A percentile compares a stretch with the other conserved stretches of the same genome.
Evolutionary conservation across 352 stramenopile genomes (phyloP).

Genomic region (Pythium dissotocum): DNA sequence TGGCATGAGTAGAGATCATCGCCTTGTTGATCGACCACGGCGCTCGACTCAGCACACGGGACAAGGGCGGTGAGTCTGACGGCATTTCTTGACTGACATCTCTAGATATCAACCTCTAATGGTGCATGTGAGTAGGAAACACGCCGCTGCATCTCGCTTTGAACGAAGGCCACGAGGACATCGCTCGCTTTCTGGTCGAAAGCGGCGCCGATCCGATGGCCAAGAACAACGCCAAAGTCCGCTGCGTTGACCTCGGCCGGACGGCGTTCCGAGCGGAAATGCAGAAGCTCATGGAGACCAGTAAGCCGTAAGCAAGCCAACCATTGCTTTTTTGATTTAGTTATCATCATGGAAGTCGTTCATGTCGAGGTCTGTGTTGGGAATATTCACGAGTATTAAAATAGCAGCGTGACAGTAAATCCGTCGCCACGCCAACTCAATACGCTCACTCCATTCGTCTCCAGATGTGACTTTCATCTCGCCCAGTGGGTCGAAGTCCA

Average conservation of each 20-base stretch:
- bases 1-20: slow-evolving; percentile 42
- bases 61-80: slow-evolving; percentile 36
- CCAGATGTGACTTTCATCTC: slow-evolving; percentile 55
- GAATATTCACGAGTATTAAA: slow-evolving; percentile 67
- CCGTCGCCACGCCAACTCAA: slow-evolving; percentile 51
- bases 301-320: not conserved
- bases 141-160: slow-evolving; percentile 70
- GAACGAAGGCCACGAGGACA: slow-evolving; percentile 58
- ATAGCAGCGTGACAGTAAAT: slow-evolving; percentile 67
- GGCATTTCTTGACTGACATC: not conserved
- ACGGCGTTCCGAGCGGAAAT: slow-evolving; percentile 52
- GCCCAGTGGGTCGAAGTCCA: slow-evolving; percentile 64
- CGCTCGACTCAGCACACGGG: slow-evolving; percentile 52
- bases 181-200: slow-evolving; percentile 62
- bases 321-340: not conserved
- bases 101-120: not conserved
- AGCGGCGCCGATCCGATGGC: slow-evolving; percentile 51
- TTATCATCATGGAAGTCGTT: slow-evolving; percentile 34
- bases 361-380: slow-evolving; percentile 47
- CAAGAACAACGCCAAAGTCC: slow-evolving; percentile 59
- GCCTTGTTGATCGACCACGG: slow-evolving; percentile 61
- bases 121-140: slow-evolving; percentile 39
- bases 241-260: slow-evolving; percentile 54
- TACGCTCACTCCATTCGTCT: slow-evolving; percentile 45
- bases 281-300: slow-evolving; percentile 15